Base-by-base conservation (phyloP, 345 rosid genomes). In the Kandelia obovata region DNA sequence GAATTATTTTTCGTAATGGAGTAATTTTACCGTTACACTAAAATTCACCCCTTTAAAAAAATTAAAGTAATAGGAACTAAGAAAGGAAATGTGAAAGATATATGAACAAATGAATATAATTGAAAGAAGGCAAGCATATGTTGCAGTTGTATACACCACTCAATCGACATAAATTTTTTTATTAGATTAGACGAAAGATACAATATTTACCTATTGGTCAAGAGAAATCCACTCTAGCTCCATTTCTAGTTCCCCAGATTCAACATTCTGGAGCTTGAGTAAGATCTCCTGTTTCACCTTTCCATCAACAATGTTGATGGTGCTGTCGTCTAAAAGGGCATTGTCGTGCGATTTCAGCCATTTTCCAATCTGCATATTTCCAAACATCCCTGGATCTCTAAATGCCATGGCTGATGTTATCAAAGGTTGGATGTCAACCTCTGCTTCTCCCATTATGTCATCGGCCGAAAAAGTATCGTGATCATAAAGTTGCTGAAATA, bases 371-470 rank as follows among this genome's bases (percentile, higher is more conserved):
- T 96, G 98, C 97, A 96, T 92, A 61, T 92, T 73, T 64, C 89
- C 94, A 66, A 87, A 92, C 96, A 89, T 89, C 71, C 83, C 91
- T 0, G 98, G 92, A 69, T 92, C 88, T 21, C 99, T 97, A 51
- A 72, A 92, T 15, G 96, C 94, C 98, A 90, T 85, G n/a, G 99
- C 98, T 6, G 99, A 86, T 69, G 91, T 86, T 72, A 90, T 81
- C 82, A 96, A 64, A 5, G 98, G 97, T 70, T 90, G 99, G 77
- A 96, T 80, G 83, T 92, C 99, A 0, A 96, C 74, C 81, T 83
- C 91, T 16, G 98, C 99, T 78, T 90, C 98, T 67, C 99, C 98
- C 99, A 96, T 96, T 84, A 96, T 87, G 83, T 96, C 99, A 68
- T 96, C 98, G 4, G 96, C 90, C 15, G 99, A 96, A 69, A 96